Base-by-base conservation (phyloP, 139 green algal genomes). In the Picochlorum costavermella region DNA sequence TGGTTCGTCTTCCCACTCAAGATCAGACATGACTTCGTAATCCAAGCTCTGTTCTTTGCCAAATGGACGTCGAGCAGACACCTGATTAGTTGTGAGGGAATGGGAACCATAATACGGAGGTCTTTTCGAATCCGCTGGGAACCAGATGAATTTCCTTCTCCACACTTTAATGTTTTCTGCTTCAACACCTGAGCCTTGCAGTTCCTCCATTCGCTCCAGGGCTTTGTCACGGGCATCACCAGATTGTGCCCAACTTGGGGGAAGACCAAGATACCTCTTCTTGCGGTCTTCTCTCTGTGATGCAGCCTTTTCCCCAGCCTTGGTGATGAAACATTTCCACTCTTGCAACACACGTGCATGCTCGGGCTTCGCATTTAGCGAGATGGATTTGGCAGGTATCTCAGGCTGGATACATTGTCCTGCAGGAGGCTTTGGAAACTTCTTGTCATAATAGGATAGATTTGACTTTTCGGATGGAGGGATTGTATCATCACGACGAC, bases 1-100 rank as follows among this genome's bases (percentile, higher is more conserved):
- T 2, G 86, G 83, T 73, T 93, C 86, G 53, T 83, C 77, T 76
- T 90, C 82, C 86, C 86, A 93, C 20, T 92, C 86, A 31, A 86
- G 64, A 55, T 93, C 86, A 17, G 65, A 80, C 70, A 81, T 81
- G 23, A 85, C 81, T 36, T 87, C 81, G 61, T 93, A 93, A 75
- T 93, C 83, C 65, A 93, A 48, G 4, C 33, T 30, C 23, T 66
- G 13, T 25, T 90, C 82, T 0, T 68, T 56, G 6, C 50, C 75
- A n/a, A 83, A 53, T 6, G 61, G 75, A 2, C 70, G 61, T 16
- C 86, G 81, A 6, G 65, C 67, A 16, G 33, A 43, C 28, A 88
- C 71, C 16, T 20, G 46, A 3, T 50, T 5, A 45, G 74, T 76
- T 61, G 44, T 61, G 9, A 30, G 28, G 48, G 53, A 51, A 53